Evolutionary conservation across 495 filamentous ascomycete species (phyloP), one percentile per base, ranked within the genome.

Genomic region (Aspergillus mulundensis): DNA sequence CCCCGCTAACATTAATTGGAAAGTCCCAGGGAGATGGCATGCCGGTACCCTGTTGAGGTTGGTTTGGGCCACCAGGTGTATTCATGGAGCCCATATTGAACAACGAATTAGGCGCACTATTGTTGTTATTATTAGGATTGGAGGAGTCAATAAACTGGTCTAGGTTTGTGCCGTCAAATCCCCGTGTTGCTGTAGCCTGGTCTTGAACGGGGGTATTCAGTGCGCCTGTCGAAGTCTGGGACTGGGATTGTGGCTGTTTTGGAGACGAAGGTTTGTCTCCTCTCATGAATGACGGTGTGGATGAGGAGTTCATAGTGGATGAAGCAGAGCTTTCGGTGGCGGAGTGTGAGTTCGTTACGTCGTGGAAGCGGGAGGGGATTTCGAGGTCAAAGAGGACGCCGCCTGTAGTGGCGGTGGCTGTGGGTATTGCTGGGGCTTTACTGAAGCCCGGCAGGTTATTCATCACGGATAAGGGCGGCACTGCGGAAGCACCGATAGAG

Each of bases 401-500:
- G 8, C 15, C 18, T 39, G 16, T 24, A 12, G 38, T 38, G 7
- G 50, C 23, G 24, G 5, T 10, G 5, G 32, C 32, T 36, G 32
- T 15, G 32, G 32, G 44, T 12, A 44, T 24, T 8, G 12, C 38
- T 15, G 48, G 25, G 16, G 53, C 24, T 43, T 48, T 51, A 20
- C 46, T 18, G 86, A 90, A 55, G 86, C 86, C 7, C 95, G 85
- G 81, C 89, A 96, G 61, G 95, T 91, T 72, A 84, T 91, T 23
- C 8, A 34, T 39, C 5, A 25, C 23, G 18, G 25, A 12, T 40
- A 34, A 34, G 2, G 48, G 32, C 18, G 38, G 48, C 7, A 34
- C 20, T 25, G 32, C 19, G 16, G 19, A n/a, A 25, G 38, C 38
- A 34, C 16, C 1, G 12, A 19, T n/a, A 10, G 34, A n/a, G 18